Conservation (phyloP, 148 eudicot genomes). For the Chenopodium formosanum region DNA sequence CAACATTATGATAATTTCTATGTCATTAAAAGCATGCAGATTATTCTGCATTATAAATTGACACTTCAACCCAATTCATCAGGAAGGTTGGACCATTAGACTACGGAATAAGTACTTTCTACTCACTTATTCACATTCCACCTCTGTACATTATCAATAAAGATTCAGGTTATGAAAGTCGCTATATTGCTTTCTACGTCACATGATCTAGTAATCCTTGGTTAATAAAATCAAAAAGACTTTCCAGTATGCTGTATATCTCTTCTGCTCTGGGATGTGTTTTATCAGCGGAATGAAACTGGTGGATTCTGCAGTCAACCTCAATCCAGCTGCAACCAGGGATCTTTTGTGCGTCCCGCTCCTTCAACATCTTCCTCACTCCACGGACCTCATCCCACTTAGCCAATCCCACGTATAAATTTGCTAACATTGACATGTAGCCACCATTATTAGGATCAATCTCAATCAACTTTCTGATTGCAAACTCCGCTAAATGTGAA, state of each 20-base stretch:
- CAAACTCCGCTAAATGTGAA: constrained; percentile 61
- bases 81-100: background rate
- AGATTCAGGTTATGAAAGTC: background rate
- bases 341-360: constrained; percentile 50
- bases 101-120: background rate
- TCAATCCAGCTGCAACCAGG: constrained; percentile 92
- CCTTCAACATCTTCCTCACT: constrained; percentile 49
- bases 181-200: background rate
- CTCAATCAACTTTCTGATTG: constrained; percentile 52
- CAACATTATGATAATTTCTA: background rate
- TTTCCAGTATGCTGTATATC: constrained; percentile 45
- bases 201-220: constrained; percentile 18
- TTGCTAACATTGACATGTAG: constrained; percentile 63
- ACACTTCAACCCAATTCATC: background rate
- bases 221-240: constrained; percentile 32
- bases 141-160: background rate
- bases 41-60: background rate
- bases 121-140: background rate
- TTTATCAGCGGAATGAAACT: constrained; percentile 57
- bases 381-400: constrained; percentile 65
- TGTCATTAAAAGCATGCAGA: background rate
- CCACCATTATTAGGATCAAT: constrained; percentile 71
- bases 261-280: constrained; percentile 65
- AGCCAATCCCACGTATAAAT: constrained; percentile 58
- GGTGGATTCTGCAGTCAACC: constrained; percentile 58